Percentiles rank a stretch among this genome's conserved stretches.
These are phyloP conservation scores for Apiospora arundinis DNA, from an alignment of 2,329 filamentous ascomycete genomes.

Conservation along the genomic window DNA sequence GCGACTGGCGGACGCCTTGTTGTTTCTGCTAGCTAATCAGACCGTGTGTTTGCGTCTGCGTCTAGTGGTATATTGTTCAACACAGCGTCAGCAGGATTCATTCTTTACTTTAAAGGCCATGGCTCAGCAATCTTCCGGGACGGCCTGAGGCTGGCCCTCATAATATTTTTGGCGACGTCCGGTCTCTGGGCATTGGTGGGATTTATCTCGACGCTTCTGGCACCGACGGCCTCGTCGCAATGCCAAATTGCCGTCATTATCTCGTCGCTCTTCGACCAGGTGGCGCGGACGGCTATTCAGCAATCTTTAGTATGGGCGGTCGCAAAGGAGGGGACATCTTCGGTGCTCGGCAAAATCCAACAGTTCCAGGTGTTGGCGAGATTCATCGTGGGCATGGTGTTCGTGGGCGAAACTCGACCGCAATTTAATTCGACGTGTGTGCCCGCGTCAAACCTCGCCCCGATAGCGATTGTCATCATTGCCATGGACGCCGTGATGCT, in stretches of 20 bases:
- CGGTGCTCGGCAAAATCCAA: conserved; percentile 46
- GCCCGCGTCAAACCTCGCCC: conserved; percentile 50
- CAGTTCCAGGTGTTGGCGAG: conserved; percentile 55
- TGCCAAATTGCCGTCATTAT: conserved; percentile 62
- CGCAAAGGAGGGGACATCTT: conserved; percentile 46
- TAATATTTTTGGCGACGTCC: conserved; percentile 57
- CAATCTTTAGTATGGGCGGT: conserved; percentile 61
- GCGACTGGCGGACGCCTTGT: conserved; percentile 17
- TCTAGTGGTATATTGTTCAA: conserved; percentile 59
- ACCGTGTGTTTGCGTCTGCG: neutral
- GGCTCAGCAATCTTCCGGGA: conserved; percentile 58
- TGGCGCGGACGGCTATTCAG: conserved; percentile 59
- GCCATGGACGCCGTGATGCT: conserved; percentile 54
- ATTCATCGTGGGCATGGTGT: conserved; percentile 59
- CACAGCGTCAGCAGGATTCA: conserved; percentile 55
- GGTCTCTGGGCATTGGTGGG: conserved; percentile 60
- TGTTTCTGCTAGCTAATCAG: neutral
- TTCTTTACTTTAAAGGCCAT: conserved; percentile 54
- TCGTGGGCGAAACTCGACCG: conserved; percentile 60
- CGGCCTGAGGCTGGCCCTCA: conserved; percentile 69
- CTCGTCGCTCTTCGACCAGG: conserved; percentile 62
- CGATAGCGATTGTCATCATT: conserved; percentile 53
- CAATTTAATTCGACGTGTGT: conserved; percentile 60
- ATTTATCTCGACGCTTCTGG: conserved; percentile 57
- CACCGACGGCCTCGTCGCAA: conserved; percentile 46